Base-by-base conservation (phyloP, 2,329 filamentous ascomycete genomes). In the Ophiostoma ips region DNA sequence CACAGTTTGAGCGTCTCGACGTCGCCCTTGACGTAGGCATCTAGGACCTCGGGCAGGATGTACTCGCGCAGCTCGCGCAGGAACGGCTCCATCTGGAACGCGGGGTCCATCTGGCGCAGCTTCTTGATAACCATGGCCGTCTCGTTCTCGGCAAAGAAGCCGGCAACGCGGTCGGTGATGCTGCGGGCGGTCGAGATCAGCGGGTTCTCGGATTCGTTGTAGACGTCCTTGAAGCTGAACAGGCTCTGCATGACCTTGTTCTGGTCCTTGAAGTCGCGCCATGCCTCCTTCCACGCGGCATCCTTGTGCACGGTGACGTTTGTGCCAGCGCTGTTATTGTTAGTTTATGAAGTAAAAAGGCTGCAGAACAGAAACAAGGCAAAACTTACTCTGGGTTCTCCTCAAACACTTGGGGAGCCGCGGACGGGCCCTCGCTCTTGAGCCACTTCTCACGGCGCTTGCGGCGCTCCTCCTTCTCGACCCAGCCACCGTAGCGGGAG, bases 141-240 rank as follows among this genome's bases (percentile, higher is more conserved):
- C 71, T 98, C 92, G 65, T 96, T 98, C 67, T 98, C 92, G 55
- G 92, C 92, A 58, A 98, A 98, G 71, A 95, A 98, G 28, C 92
- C 88, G 44, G 85, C 87, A 36, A 98, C 81, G 52, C 84, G 80
- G 65, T 98, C 92, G 31, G 89, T 90, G 58, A 98, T 95, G 64
- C 87, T 88, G 62, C 92, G 84, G 1, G 89, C 92, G 0, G 90
- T 96, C 44, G 82, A 85, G 56, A 98, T 87, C 40, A 98, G 74
- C 7, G 92, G 90, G 65, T 98, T 98, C 63, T 98, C 92, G 11
- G 92, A 96, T 68, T 98, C 92, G 58, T 94, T 84, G 69, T 96
- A 96, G 51, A 82, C 81, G 51, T 78, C 80, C 68, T 90, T 89
- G 68, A 95, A 79, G 62, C 75, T 80, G 68, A 95, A 95, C 54